Evolutionary conservation across 306 rosid genomes (phyloP), one percentile per base, ranked within the genome.

Genomic region (Nissolia schottii): DNA sequence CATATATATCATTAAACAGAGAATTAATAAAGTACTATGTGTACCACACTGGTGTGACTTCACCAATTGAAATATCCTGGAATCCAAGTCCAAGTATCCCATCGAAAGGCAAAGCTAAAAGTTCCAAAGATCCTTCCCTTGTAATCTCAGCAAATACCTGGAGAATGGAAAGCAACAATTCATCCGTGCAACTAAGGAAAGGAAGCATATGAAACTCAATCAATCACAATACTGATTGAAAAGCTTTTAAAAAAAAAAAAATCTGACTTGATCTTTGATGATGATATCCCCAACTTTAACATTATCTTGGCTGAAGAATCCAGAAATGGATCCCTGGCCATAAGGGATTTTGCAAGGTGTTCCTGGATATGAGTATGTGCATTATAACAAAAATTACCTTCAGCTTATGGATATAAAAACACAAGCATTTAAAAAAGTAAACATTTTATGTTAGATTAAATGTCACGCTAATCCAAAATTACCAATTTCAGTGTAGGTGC

Each of bases 1-100:
- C n/a, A n/a, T n/a, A n/a, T n/a, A n/a, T n/a, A 62, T 45, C 23
- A 70, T 56, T 22, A 46, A 62, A 25, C 5, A 55, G 24, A 40
- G 11, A 45, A 70, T 5, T n/a, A 53, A 55, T 19, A 12, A 40
- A 57, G 62, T 58, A 7, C 13, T 14, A 67, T n/a, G 69, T 15
- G 35, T 84, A 84, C 87, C 87, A 84, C 46, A 84, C 81, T 61
- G 87, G 87, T 57, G 80, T 56, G 58, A 76, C 81, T 22, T 78
- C 24, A 63, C 79, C 83, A 11, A 84, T 15, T 18, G 87, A 59
- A 73, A 55, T 59, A 48, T 77, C 85, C 43, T 69, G 51, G 62
- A 84, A 84, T 49, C 87, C 87, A 23, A 84, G 85, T 64, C 87
- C 87, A 73, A 84, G 81, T 56, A 84, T 77, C 24, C 87, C 87